A percentile compares a stretch with the other conserved stretches of the same genome.
phyloP scores from a whole-genome alignment of 495 filamentous ascomycete genomes.

The Talaromyces proteolyticus region DNA sequence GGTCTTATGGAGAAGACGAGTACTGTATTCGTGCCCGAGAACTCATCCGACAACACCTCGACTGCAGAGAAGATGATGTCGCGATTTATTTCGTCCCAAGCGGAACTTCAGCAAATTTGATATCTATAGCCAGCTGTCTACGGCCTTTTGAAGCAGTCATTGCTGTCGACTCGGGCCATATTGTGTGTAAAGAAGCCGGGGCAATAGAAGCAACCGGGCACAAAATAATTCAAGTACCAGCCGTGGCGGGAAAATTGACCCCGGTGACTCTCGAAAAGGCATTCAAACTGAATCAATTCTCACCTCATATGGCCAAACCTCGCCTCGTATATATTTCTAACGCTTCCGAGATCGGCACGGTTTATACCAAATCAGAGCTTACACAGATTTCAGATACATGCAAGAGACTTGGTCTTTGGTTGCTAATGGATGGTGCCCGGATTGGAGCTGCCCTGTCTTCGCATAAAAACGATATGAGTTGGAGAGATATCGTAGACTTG shows the following conservation, averaged over 20 bases:
- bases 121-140: slow-evolving; percentile 38
- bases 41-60: slow-evolving; percentile 24
- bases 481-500: slow-evolving; percentile 29
- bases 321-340: slow-evolving; percentile 38
- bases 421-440: slow-evolving; percentile 37
- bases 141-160: slow-evolving; percentile 38
- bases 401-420: slow-evolving; percentile 23
- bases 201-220: slow-evolving; percentile 41
- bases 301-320: slow-evolving; percentile 39
- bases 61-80: slow-evolving; percentile 28
- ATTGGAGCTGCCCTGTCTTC: slow-evolving; percentile 32
- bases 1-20: slow-evolving; percentile 33
- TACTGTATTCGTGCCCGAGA: slow-evolving; percentile 24
- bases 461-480: slow-evolving; percentile 24
- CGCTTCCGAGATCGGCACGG: slow-evolving; percentile 35
- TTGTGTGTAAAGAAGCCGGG: slow-evolving; percentile 36
- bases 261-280: slow-evolving; percentile 27
- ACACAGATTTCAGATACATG: slow-evolving; percentile 24
- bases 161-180: slow-evolving; percentile 34
- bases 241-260: slow-evolving; percentile 34
- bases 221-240: slow-evolving; percentile 35
- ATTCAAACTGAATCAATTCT: slow-evolving; percentile 31
- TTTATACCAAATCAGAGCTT: slow-evolving; percentile 32
- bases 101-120: slow-evolving; percentile 37
- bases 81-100: slow-evolving; percentile 39